Conservation (phyloP, 139 green algal genomes). For the Volvox africanus region DNA sequence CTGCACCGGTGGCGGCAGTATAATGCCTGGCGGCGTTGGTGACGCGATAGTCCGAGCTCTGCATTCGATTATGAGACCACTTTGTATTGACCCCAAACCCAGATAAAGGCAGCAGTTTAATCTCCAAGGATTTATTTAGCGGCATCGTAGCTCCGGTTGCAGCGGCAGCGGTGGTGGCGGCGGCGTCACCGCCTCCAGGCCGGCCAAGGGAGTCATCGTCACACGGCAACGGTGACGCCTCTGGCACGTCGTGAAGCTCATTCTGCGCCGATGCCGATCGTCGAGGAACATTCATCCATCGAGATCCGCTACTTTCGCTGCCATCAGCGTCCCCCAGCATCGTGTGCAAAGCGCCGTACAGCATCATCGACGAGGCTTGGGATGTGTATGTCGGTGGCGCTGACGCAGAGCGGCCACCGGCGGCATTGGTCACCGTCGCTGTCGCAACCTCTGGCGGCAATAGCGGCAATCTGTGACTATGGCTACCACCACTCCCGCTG, state of each 20-base stretch:
- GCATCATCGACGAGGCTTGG: background rate
- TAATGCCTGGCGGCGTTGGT: background rate
- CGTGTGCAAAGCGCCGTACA: background rate
- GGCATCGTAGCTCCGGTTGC: background rate
- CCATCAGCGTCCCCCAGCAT: background rate
- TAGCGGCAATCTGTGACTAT: too few species aligned
- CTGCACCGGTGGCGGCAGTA: background rate
- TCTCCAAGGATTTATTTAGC: background rate
- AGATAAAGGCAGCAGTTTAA: background rate
- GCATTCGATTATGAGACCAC: background rate
- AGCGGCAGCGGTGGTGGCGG: background rate
- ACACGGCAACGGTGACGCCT: background rate
- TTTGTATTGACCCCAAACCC: too few species aligned
- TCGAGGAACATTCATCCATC: background rate
- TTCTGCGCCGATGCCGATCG: background rate
- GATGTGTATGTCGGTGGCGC: background rate
- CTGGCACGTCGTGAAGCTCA: background rate
- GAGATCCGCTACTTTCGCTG: background rate
- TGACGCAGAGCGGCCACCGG: background rate
- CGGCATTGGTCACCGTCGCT: background rate
- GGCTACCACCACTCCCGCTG: too few species aligned
- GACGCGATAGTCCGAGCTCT: background rate
- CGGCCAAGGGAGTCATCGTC: background rate
- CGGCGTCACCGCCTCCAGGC: background rate
- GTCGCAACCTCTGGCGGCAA: too few species aligned